Conservation (phyloP, 306 rosid genomes). For the Cucurbita ficifolia region DNA sequence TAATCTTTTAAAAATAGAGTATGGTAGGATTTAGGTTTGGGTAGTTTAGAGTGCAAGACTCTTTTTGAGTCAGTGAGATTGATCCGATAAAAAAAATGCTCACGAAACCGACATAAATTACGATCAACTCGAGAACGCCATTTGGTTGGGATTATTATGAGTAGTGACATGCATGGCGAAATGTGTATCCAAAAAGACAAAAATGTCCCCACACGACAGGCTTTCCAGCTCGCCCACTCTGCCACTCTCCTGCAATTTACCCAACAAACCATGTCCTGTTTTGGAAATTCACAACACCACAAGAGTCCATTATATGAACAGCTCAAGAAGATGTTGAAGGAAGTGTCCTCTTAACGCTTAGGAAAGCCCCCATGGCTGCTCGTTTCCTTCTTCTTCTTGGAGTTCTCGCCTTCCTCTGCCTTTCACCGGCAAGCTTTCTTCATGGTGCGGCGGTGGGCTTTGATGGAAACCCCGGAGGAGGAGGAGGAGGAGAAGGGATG, state of each 20-base stretch:
- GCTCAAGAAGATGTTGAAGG: not conserved
- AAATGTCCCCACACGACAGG: not conserved
- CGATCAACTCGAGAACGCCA: too few species aligned
- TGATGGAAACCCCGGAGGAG: not conserved
- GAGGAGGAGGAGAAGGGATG: not conserved
- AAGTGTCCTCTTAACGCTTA: not conserved
- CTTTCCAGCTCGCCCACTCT: not conserved
- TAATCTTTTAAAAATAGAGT: too few species aligned
- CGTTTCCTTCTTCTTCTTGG: not conserved
- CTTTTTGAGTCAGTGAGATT: too few species aligned
- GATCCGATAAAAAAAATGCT: too few species aligned
- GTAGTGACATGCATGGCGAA: too few species aligned
- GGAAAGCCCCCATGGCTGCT: not conserved
- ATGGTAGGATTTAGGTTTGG: too few species aligned
- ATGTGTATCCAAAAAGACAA: not conserved
- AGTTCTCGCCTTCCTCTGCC: not conserved
- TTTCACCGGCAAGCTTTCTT: not conserved
- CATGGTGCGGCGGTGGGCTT: not conserved
- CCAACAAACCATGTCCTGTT: not conserved
- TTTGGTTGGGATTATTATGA: too few species aligned
- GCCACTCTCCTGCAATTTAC: not conserved
- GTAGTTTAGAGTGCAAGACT: too few species aligned
- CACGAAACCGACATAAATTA: too few species aligned
- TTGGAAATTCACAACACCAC: not conserved
- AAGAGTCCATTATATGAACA: not conserved